Conservation (phyloP, 2,329 filamentous ascomycete species). For the Acarospora socialis region DNA sequence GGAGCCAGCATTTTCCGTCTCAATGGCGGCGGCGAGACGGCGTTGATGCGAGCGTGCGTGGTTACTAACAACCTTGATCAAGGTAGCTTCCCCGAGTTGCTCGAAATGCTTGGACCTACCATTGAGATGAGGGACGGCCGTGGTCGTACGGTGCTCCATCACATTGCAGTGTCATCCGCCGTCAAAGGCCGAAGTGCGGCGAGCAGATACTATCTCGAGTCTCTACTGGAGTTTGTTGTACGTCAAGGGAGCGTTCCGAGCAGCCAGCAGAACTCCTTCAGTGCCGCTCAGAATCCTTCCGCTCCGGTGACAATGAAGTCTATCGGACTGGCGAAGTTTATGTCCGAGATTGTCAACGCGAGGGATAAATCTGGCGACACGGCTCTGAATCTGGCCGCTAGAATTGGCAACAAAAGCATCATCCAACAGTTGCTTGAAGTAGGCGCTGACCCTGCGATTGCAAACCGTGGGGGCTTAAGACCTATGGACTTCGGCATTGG, state of each 20-base stretch:
- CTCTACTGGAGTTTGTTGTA: slow-evolving; percentile 84
- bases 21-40: slow-evolving; percentile 80
- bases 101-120: slow-evolving; percentile 76
- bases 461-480: slow-evolving; percentile 76
- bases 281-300: slow-evolving; percentile 16
- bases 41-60: slow-evolving; percentile 79
- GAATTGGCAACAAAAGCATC: slow-evolving; percentile 86
- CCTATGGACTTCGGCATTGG: slow-evolving; percentile 93
- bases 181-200: slow-evolving; percentile 86
- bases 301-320: slow-evolving; percentile 36
- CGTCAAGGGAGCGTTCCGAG: slow-evolving; percentile 58
- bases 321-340: slow-evolving; percentile 83
- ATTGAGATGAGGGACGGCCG: slow-evolving; percentile 84
- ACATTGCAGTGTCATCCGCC: slow-evolving; percentile 89
- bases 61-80: slow-evolving; percentile 93
- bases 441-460: slow-evolving; percentile 80
- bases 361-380: slow-evolving; percentile 92
- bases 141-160: slow-evolving; percentile 82
- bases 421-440: slow-evolving; percentile 95
- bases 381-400: slow-evolving; percentile 80
- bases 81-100: slow-evolving; percentile 73
- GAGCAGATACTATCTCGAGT: slow-evolving; percentile 91
- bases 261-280: slow-evolving; percentile 31
- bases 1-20: slow-evolving; percentile 81
- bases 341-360: slow-evolving; percentile 92